These are phyloP conservation scores for Diaporthe batatas DNA, from an alignment of 2,329 filamentous ascomycete species.

Conservation along the genomic window DNA sequence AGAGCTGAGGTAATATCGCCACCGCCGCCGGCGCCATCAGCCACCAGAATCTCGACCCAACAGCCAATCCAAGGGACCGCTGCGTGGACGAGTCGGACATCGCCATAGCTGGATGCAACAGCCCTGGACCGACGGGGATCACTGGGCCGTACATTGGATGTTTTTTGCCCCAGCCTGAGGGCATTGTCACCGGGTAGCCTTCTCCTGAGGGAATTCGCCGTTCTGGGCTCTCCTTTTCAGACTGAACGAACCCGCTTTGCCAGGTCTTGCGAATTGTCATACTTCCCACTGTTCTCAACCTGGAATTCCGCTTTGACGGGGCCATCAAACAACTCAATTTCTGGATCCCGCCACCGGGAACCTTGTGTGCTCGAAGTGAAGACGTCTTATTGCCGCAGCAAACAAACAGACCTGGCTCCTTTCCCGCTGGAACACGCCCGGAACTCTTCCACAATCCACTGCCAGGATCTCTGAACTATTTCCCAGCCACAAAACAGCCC, in stretches of 20 bases:
- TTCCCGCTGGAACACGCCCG: constrained; percentile 13
- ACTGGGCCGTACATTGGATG: constrained; percentile 29
- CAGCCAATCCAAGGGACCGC: constrained; percentile 35
- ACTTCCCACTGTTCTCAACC: constrained; percentile 8
- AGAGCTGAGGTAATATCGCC: constrained; percentile 36
- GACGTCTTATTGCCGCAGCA: background rate
- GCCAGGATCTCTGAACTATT: background rate
- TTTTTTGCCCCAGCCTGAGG: constrained; percentile 28
- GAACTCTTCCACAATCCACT: background rate
- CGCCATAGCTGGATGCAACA: constrained; percentile 28
- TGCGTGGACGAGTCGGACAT: constrained; percentile 34
- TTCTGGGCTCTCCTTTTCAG: constrained; percentile 17
- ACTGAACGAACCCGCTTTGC: constrained; percentile 1
- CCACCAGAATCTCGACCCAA: constrained; percentile 25
- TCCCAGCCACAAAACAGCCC: background rate
- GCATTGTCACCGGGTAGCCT: constrained; percentile 3
- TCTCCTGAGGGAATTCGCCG: constrained; percentile 1
- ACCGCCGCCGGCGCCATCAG: constrained; percentile 31
- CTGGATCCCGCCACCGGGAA: constrained; percentile 2
- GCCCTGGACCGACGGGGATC: constrained; percentile 14
- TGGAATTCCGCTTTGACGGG: constrained; percentile 23
- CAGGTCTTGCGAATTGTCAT: constrained; percentile 17
- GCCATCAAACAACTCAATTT: constrained; percentile 22
- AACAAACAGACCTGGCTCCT: background rate
- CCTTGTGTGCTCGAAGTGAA: background rate